Evolutionary conservation across 441 rosid species (phyloP).

Genomic region (Biscutella auriculata): DNA sequence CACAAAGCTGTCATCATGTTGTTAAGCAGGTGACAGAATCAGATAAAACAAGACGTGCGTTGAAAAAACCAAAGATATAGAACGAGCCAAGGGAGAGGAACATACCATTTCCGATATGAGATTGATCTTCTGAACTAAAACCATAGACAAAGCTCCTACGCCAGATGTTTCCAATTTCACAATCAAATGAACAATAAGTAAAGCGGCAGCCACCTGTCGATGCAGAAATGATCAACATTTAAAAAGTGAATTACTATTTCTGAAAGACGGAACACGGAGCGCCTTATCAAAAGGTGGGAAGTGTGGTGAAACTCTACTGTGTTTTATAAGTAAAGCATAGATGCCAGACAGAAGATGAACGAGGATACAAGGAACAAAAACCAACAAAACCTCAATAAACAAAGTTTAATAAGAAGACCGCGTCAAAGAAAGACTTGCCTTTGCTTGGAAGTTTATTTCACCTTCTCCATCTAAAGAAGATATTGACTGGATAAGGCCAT

Average conservation of each 20-base stretch:
- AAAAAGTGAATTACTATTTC: conserved; percentile 6
- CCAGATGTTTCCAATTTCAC: conserved; percentile 47
- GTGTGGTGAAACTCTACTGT: background rate
- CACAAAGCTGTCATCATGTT: conserved; percentile 47
- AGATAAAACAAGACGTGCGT: background rate
- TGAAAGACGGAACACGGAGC: conserved; percentile 8
- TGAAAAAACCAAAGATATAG: conserved; percentile 2
- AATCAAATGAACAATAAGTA: conserved; percentile 58
- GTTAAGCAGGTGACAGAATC: conserved; percentile 15
- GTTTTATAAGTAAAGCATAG: background rate
- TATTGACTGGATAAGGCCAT: conserved; percentile 43
- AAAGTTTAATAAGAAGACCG: background rate
- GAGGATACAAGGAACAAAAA: background rate
- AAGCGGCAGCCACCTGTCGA: conserved; percentile 62
- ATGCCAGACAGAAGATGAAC: background rate
- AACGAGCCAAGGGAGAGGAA: conserved; percentile 9
- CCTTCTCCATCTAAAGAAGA: conserved; percentile 45
- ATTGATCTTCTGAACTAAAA: conserved; percentile 50
- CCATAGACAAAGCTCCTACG: conserved; percentile 55
- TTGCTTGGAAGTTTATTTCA: conserved; percentile 36
- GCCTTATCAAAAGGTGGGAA: background rate
- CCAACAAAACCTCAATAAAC: background rate
- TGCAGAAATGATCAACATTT: conserved; percentile 6
- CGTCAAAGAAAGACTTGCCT: conserved; percentile 12
- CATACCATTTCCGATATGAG: conserved; percentile 42